Evolutionary conservation across 176 grass and related monocot genomes (phyloP).

Genomic region (Bolboschoenus planiculmis): DNA sequence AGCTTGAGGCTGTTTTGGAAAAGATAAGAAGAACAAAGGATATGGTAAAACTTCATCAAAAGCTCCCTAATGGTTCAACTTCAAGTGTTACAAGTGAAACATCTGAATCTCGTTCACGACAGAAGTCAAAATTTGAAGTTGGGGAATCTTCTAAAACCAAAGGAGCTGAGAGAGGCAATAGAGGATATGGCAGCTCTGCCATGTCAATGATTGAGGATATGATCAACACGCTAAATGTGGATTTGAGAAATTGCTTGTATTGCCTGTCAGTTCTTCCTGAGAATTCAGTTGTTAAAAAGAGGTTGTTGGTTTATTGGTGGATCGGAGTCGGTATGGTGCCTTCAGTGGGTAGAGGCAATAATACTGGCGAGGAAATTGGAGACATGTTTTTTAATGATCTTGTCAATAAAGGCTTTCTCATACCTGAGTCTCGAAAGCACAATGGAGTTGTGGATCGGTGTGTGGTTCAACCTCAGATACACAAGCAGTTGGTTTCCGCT

Average conservation of each 20-base stretch:
- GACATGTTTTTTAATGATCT: slow-evolving; percentile 33
- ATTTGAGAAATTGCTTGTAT: slow-evolving; percentile 42
- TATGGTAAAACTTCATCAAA: too few relatives aligned
- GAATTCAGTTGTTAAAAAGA: slow-evolving; percentile 52
- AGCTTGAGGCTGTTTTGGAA: background rate
- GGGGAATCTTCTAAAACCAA: too few relatives aligned
- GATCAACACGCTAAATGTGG: slow-evolving; percentile 41
- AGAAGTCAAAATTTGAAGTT: too few relatives aligned
- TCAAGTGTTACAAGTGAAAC: too few relatives aligned
- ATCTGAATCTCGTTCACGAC: too few relatives aligned
- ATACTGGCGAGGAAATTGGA: slow-evolving; percentile 23
- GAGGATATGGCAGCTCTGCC: background rate
- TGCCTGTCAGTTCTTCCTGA: slow-evolving; percentile 70
- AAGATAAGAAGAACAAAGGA: background rate
- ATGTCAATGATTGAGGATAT: background rate
- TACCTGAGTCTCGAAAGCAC: background rate
- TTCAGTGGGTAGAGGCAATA: background rate
- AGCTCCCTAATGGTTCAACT: too few relatives aligned
- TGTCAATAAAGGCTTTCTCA: slow-evolving; percentile 31
- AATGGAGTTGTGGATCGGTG: slow-evolving; percentile 22
- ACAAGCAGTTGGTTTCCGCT: background rate
- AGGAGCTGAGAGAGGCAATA: background rate
- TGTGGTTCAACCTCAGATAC: slow-evolving; percentile 32
- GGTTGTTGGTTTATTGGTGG: slow-evolving; percentile 61
- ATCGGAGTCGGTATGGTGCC: slow-evolving; percentile 43